A percentile compares a stretch with the other conserved stretches of the same genome.
These are phyloP conservation scores for Geotrichum restrictum DNA, from an alignment of 1,139 yeast species.

Conservation along the genomic window DNA sequence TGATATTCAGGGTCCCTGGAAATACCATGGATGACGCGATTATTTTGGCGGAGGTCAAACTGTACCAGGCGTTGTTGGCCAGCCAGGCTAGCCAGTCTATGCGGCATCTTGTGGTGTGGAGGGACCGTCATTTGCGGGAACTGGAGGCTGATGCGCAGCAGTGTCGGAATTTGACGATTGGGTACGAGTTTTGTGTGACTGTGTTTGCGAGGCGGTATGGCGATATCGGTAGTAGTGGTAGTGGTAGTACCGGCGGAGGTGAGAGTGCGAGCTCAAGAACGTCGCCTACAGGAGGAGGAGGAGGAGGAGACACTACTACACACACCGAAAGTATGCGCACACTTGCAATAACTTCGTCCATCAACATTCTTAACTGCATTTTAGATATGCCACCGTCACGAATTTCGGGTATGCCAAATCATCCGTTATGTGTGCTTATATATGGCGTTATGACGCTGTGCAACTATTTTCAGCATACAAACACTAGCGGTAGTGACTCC, in stretches of 20 bases:
- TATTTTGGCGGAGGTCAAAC: constrained; percentile 22
- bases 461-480: constrained; percentile 40
- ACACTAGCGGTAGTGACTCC: too few relatives aligned
- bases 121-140: neutral
- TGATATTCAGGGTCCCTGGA: constrained; percentile 24
- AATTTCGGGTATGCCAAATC: constrained; percentile 51
- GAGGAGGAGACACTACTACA: too few relatives aligned
- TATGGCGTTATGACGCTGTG: constrained; percentile 51
- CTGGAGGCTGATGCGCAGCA: neutral
- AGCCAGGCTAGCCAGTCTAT: neutral
- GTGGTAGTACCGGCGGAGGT: neutral
- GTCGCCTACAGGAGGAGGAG: too few relatives aligned
- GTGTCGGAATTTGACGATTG: neutral
- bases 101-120: constrained; percentile 14
- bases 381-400: constrained; percentile 44
- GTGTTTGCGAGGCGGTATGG: constrained; percentile 1
- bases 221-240: neutral
- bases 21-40: constrained; percentile 17
- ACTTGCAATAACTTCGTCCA: constrained; percentile 36
- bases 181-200: constrained; percentile 9
- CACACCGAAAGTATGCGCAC: constrained; percentile 1
- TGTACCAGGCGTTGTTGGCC: constrained; percentile 19
- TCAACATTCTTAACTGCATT: constrained; percentile 44
- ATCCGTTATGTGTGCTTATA: constrained; percentile 48
- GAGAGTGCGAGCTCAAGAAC: too few relatives aligned